A percentile compares a stretch with the other conserved stretches of the same genome.
These are phyloP conservation scores for Cladosporium austrohemisphaericum DNA, from an alignment of 2,329 filamentous ascomycete genomes.

Conservation along the genomic window DNA sequence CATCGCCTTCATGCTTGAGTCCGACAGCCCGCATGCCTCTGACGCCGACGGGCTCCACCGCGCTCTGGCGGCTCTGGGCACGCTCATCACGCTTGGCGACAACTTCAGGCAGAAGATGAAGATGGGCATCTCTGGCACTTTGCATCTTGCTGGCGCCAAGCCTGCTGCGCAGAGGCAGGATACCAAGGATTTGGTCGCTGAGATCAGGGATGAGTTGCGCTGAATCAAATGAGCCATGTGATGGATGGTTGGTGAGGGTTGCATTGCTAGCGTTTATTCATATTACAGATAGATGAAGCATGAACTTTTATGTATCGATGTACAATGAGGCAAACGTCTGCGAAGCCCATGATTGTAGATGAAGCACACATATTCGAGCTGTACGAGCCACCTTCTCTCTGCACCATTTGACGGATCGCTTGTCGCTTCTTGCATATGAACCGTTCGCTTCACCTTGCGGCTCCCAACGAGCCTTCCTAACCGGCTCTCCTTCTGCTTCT, in stretches of 20 bases:
- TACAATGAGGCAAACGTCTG: too few species aligned
- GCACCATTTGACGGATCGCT: too few species aligned
- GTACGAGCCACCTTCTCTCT: too few species aligned
- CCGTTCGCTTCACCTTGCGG: too few species aligned
- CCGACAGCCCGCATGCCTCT: slow-evolving; percentile 48
- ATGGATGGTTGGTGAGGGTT: too few species aligned
- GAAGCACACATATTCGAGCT: too few species aligned
- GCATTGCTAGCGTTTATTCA: neutral
- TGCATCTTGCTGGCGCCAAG: slow-evolving; percentile 46
- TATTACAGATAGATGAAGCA: neutral
- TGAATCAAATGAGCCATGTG: slow-evolving; percentile 14
- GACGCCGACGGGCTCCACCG: slow-evolving; percentile 84
- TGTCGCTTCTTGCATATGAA: too few species aligned
- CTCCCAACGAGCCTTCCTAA: too few species aligned
- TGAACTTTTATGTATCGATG: too few species aligned
- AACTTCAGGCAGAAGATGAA: slow-evolving; percentile 56
- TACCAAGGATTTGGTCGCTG: slow-evolving; percentile 56
- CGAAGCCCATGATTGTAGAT: too few species aligned
- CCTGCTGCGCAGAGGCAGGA: slow-evolving; percentile 57
- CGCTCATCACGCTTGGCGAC: slow-evolving; percentile 61
- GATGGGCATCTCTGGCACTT: slow-evolving; percentile 53
- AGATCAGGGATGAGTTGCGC: slow-evolving; percentile 52
- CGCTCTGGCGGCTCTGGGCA: slow-evolving; percentile 77
- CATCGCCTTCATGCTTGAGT: slow-evolving; percentile 30
- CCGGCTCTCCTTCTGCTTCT: too few species aligned